phyloP scores from a whole-genome alignment of 176 grass and related monocot genomes.

The Coix lacrymajobi region DNA sequence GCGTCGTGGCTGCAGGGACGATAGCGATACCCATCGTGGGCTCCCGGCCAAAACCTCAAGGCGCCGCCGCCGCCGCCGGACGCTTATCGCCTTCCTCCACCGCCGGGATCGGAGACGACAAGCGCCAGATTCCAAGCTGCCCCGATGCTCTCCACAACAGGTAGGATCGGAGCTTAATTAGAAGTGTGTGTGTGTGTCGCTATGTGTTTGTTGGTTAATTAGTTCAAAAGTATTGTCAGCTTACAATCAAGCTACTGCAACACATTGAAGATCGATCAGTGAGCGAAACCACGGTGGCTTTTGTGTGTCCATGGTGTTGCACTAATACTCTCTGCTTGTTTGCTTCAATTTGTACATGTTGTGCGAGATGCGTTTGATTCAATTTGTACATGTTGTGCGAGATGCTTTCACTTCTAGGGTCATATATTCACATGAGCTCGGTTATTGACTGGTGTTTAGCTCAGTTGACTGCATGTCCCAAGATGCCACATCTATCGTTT shows the following conservation, averaged over 20 bases:
- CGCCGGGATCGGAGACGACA: conserved; percentile 7
- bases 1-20: not conserved
- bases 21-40: conserved; percentile 6
- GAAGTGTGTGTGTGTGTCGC: not conserved
- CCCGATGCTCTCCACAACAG: conserved; percentile 51
- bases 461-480: not conserved
- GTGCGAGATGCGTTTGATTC: not conserved
- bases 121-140: conserved; percentile 49
- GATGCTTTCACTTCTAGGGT: not conserved
- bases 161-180: not conserved
- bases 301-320: no score
- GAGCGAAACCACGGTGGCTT: not conserved
- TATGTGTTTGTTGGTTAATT: not conserved
- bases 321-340: not conserved
- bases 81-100: not conserved
- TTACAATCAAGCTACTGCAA: not conserved
- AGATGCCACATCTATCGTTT: not conserved
- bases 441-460: not conserved
- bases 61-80: not conserved
- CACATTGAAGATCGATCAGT: not conserved
- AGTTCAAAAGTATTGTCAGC: not conserved
- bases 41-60: conserved; percentile 21
- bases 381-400: not conserved
- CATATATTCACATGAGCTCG: not conserved
- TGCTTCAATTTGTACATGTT: conserved; percentile 1